Evolutionary conservation across 768 basidiomycete genomes (phyloP), one percentile per base, ranked within the genome.

Genomic region (Boletus reticulatus): DNA sequence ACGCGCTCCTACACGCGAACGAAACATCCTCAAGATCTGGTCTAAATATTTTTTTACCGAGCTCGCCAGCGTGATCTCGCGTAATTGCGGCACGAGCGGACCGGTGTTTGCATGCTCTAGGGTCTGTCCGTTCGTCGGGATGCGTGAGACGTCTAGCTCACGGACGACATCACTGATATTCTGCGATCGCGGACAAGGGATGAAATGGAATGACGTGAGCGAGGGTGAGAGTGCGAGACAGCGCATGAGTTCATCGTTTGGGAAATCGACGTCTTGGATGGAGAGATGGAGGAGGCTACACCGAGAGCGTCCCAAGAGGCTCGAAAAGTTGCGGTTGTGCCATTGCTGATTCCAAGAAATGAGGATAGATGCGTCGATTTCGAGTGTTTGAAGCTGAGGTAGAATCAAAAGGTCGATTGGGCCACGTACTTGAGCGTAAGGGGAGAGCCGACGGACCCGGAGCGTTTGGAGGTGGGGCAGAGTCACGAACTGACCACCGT

Each of bases 351-450:
- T 31, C 54, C 38, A 43, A 4, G 14, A 4, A 2, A 58, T 13
- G 0, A 51, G 36, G 22, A 14, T 0, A 11, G 50, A 49, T 32
- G 57, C 49, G n/a, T 63, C 59, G 13, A 67, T 61, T 36, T 59
- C 61, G 7, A 67, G 61, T 9, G 54, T 61, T 36, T 57, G 47
- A 13, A 63, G 60, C n/a, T 48, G 57, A 2, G 66, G 66, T 6
- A 66, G 49, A 27, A 62, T 22, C 5, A 67, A 56, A 13, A 11
- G 48, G n/a, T 62, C 47, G 41, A 66, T 52, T 1, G 27, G 22
- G 3, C 22, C 34, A 11, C 46, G n/a, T 37, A 50, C 58, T 10
- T 54, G 36, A 32, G 53, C 41, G 9, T 12, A 3, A 0, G 36
- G 2, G 4, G 47, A 51, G 46, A 61, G 59, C 41, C 54, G 52